Conservation (phyloP, 257 asterid species). For the Solanum clarkiae region DNA sequence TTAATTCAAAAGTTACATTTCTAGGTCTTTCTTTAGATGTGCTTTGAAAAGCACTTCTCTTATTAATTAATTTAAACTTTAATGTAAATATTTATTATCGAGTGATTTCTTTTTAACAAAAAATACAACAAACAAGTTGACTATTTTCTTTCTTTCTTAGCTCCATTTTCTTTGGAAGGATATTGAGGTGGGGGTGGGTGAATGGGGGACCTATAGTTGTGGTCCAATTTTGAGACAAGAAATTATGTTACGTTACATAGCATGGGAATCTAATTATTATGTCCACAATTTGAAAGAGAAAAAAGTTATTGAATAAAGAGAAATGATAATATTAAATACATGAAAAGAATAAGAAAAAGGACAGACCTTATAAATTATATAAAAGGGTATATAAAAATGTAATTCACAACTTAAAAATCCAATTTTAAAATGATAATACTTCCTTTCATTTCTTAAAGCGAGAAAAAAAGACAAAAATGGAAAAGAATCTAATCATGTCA, state of each 20-base stretch:
- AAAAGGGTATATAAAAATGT: neutral
- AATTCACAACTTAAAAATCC: neutral
- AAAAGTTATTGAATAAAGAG: neutral
- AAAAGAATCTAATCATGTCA: neutral
- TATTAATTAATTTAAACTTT: neutral
- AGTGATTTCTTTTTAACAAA: too few species aligned
- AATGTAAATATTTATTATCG: neutral
- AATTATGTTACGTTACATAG: neutral
- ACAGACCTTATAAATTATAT: neutral
- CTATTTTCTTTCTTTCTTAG: neutral
- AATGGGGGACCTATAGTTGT: neutral
- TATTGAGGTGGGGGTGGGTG: neutral
- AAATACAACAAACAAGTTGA: neutral
- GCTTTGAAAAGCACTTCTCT: rapidly evolving
- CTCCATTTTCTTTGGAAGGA: neutral
- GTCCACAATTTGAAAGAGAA: neutral
- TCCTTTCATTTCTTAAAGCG: neutral
- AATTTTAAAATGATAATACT: neutral
- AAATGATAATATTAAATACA: neutral
- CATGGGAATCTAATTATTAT: neutral
- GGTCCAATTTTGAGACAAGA: constrained; percentile 3
- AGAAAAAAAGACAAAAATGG: neutral
- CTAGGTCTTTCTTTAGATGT: too few species aligned
- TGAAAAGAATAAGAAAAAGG: neutral
- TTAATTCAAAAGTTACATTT: too few species aligned